Base-by-base conservation (phyloP, 345 rosid genomes). In the Citrus inodora region DNA sequence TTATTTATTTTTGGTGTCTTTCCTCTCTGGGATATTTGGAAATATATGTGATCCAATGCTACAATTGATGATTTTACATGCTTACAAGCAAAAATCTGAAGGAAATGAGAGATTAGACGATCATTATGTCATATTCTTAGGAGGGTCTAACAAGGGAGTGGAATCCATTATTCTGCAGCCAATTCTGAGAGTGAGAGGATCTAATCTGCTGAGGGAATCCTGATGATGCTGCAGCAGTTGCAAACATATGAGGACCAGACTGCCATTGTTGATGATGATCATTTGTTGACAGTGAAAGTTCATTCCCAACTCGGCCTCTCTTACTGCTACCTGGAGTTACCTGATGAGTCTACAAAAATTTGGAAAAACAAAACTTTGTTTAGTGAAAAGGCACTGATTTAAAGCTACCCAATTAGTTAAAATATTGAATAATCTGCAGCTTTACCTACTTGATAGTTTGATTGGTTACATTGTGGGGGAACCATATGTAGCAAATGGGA, bases 171-270 rank as follows among this genome's bases (percentile, higher is more conserved):
- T 82, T 86, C 83, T 90, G 93, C 86, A 87, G 86, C 96, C 94
- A 91, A 81, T 80, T 86, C 81, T 86, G 87, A 32, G 21, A 16
- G 22, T 53, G 58, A 16, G 88, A 76, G 81, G 89, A 75, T 82
- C 85, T 83, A 70, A 66, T 86, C 83, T 87, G 95, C 72, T 86
- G 88, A 51, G 92, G 92, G 99, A 92, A 95, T 95, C 99, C 98
- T 93, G 99, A 95, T 93, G 99, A 95, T 95, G 97, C 98, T 90
- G 99, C 99, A 90, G 97, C 98, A 91, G 82, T 88, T 83, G 95
- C 85, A 87, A 85, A 86, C 80, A 85, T 69, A 48, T 83, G 85
- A 77, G 85, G 84, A 78, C 90, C 90, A 4, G 87, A 70, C 80
- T 89, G 89, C 89, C 87, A 85, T 71, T 86, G 87, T 28, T 53